phyloP scores from a whole-genome alignment of 2,329 filamentous ascomycete genomes.

The Diatrype stigma region DNA sequence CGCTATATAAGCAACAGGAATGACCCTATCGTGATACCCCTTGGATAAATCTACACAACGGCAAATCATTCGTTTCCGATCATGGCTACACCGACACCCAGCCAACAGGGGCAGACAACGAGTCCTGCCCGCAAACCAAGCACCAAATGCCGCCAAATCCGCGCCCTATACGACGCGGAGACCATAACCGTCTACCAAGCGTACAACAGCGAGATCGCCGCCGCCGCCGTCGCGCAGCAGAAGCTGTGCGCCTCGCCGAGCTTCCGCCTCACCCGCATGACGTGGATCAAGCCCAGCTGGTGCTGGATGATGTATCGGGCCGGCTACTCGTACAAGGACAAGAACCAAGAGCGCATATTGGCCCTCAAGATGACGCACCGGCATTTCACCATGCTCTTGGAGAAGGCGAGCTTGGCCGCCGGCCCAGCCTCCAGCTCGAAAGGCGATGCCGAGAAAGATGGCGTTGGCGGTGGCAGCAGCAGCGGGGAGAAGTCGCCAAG shows the following conservation, averaged over 20 bases:
- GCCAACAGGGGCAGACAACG: too few species aligned
- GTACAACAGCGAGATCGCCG: slow-evolving; percentile 50
- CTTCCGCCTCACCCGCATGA: slow-evolving; percentile 55
- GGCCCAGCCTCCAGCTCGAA: too few species aligned
- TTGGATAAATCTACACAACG: too few species aligned
- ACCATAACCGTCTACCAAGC: slow-evolving; percentile 62
- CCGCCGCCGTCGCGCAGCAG: slow-evolving; percentile 46
- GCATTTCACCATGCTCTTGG: slow-evolving; percentile 45
- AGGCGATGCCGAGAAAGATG: too few species aligned
- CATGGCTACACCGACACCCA: too few species aligned
- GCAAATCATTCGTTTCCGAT: too few species aligned
- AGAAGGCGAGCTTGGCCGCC: slow-evolving; percentile 29
- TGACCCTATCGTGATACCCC: too few species aligned
- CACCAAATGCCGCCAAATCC: slow-evolving; percentile 41
- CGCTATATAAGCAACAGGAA: too few species aligned
- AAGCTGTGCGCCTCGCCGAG: slow-evolving; percentile 47
- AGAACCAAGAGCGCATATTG: slow-evolving; percentile 50
- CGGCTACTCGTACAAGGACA: slow-evolving; percentile 56
- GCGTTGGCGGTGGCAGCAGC: too few species aligned
- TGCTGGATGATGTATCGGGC: slow-evolving; percentile 61
- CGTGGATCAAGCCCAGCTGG: slow-evolving; percentile 63
- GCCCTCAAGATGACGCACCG: slow-evolving; percentile 51
- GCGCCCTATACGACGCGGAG: slow-evolving; percentile 43
- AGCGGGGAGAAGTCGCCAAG: slow-evolving; percentile 17
- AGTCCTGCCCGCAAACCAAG: too few species aligned